These are phyloP conservation scores for Haplosporangium sp. DNA, from an alignment of 371 early-diverging fungal genomes.

Conservation along the genomic window DNA sequence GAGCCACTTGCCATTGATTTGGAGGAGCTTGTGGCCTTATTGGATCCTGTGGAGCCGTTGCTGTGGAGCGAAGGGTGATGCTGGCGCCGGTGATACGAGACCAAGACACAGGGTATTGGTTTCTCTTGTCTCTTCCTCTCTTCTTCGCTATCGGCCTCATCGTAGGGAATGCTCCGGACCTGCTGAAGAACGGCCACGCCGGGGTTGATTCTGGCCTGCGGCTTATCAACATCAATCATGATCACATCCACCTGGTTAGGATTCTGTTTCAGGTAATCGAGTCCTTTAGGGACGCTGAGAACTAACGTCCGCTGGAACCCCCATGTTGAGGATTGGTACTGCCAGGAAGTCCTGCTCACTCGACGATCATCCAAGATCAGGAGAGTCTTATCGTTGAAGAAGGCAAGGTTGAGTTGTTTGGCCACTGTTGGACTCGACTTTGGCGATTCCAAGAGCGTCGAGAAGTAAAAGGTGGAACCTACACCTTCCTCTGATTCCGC, in stretches of 20 bases:
- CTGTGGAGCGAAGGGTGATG: background rate
- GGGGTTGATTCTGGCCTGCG: conserved; percentile 42
- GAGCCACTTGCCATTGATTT: background rate
- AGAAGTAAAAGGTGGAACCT: conserved; percentile 51
- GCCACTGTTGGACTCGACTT: conserved; percentile 36
- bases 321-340: conserved; percentile 49
- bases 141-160: background rate
- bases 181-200: conserved; percentile 39
- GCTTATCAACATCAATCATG: conserved; percentile 47
- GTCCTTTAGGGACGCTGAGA: conserved; percentile 36
- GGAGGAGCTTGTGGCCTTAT: background rate
- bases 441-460: conserved; percentile 34
- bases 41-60: background rate
- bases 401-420: conserved; percentile 42
- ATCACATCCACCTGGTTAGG: conserved; percentile 40
- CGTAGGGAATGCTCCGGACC: conserved; percentile 24
- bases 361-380: conserved; percentile 50
- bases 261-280: conserved; percentile 36
- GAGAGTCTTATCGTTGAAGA: conserved; percentile 41
- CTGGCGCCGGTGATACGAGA: conserved; percentile 46
- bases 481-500: conserved; percentile 49
- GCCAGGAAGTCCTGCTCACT: conserved; percentile 46
- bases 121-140: background rate
- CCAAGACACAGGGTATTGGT: conserved; percentile 38
- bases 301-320: conserved; percentile 40